phyloP scores from a whole-genome alignment of 768 basidiomycete species.

The Chlorophyllum brunneum region DNA sequence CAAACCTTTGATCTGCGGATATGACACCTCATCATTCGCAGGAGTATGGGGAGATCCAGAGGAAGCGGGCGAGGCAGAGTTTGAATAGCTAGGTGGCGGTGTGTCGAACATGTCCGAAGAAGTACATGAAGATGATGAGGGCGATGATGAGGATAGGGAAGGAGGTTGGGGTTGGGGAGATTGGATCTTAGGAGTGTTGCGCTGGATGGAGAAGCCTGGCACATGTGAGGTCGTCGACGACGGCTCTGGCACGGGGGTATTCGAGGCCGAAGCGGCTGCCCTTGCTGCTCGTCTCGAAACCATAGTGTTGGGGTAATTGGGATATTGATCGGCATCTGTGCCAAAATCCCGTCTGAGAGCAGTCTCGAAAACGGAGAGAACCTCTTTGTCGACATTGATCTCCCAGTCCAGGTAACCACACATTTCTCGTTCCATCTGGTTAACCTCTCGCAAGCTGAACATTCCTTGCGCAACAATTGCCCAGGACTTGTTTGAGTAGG shows the following conservation, averaged over 20 bases:
- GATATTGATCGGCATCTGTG: slow-evolving; percentile 48
- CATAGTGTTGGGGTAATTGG: slow-evolving; percentile 57
- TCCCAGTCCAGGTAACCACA: slow-evolving; percentile 92
- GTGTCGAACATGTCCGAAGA: slow-evolving; percentile 42
- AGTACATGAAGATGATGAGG: slow-evolving; percentile 21
- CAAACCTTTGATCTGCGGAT: slow-evolving; percentile 44
- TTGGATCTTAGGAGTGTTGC: slow-evolving; percentile 29
- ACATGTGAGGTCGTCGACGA: slow-evolving; percentile 43
- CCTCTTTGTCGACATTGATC: slow-evolving; percentile 65
- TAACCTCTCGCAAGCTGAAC: slow-evolving; percentile 85
- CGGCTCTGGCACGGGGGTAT: slow-evolving; percentile 39
- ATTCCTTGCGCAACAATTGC: slow-evolving; percentile 85
- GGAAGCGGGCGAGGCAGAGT: slow-evolving; percentile 54
- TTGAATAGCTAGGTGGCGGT: slow-evolving; percentile 49
- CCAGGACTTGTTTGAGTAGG: slow-evolving; percentile 93
- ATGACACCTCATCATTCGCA: slow-evolving; percentile 44
- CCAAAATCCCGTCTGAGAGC: slow-evolving; percentile 59
- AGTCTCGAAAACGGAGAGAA: slow-evolving; percentile 56
- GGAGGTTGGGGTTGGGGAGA: slow-evolving; percentile 22
- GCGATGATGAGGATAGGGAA: slow-evolving; percentile 22
- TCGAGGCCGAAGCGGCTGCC: slow-evolving; percentile 35
- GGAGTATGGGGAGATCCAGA: slow-evolving; percentile 62
- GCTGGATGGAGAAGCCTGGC: slow-evolving; percentile 39
- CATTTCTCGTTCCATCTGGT: slow-evolving; percentile 97
- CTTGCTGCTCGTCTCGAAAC: slow-evolving; percentile 57